Evolutionary conservation across 352 stramenopile genomes (phyloP), one percentile per base, ranked within the genome.

Genomic region (Phytophthora ohioensis): DNA sequence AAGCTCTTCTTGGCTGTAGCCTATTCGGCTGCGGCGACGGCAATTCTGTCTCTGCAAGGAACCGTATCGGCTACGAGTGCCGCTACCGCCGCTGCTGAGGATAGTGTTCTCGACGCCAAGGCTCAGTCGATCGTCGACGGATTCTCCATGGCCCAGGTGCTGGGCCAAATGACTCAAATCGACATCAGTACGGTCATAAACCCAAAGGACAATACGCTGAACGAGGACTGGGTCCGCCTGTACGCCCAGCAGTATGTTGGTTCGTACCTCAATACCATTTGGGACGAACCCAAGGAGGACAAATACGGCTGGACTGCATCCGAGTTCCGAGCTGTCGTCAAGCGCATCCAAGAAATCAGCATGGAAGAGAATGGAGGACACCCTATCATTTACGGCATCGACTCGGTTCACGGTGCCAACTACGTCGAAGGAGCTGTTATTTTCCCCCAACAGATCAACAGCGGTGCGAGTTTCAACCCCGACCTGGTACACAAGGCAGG

Each of bases 141-240:
- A 4, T 72, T 76, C 46, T 65, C 69, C 7, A 57, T 49, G 31
- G 62, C 41, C 5, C 36, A 90, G 36, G 80, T 90, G 57, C 68
- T 98, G 21, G 90, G 90, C 0, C 91, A 98, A 67, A 96, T 98
- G 90, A 91, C 88, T 11, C 92, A 98, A 72, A 75, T 98, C 21
- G 90, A 97, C 64, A 85, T 97, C 38, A 86, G 78, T 43, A 73
- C 80, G 1, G 74, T 97, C 8, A 66, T 97, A 12, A 77, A 84
- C 43, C 46, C 78, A 8, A 72, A 91, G 5, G 75, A 94, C 57
- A 73, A 75, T 42, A 85, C 78, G 11, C 62, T 92, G 5, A 83
- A 94, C 36, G 67, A 80, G 45, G 78, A 81, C 34, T 66, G 76
- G 15, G 74, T 97, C 9, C 76, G 78, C 21, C 43, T 79, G n/a